Base-by-base conservation (phyloP, 345 rosid species). In the Populus simonii region DNA sequence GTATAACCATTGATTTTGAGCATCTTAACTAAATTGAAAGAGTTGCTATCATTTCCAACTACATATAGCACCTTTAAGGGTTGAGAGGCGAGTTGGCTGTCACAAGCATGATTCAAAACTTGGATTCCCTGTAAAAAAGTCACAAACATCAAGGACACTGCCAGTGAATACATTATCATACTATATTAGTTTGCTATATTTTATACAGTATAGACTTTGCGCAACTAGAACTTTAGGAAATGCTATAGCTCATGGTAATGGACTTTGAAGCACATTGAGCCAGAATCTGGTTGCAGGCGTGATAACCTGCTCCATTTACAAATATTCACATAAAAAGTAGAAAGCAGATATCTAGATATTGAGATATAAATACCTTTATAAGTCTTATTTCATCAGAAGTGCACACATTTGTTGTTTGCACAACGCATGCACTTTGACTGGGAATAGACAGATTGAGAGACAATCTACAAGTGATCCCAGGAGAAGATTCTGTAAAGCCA, bases 341-440 rank as follows among this genome's bases (percentile, higher is more conserved):
- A 61, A 35, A 16, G 4, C 39, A 63, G 72, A 27, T 39, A 25
- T 35, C 71, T 53, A 70, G 51, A 53, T 36, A 53, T 61, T 70
- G 47, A 31, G 75, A 70, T 65, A 49, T 38, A 59, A 66, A 72
- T 76, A 92, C 93, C 97, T 89, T 89, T 31, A 51, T 80, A 61
- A 72, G 71, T 70, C 83, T 88, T 79, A 86, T 73, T 66, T 84
- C 88, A 75, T 83, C 82, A 0, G 88, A 84, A 43, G 81, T 15
- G 72, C 92, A 89, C 41, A 88, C 84, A 72, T 78, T 47, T 74
- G 89, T 70, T 47, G 87, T 83, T 79, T 89, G 91, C 70, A 71
- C 41, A 68, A 90, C 85, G 78, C 88, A 78, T 53, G 91, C 82
- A 84, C 89, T 85, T 83, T 84, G 92, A 75, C 86, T 76, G 73